Percentiles rank a stretch among this genome's conserved stretches.
These are phyloP conservation scores for Pythium dissotocum DNA, from an alignment of 352 stramenopile genomes.

Conservation along the genomic window DNA sequence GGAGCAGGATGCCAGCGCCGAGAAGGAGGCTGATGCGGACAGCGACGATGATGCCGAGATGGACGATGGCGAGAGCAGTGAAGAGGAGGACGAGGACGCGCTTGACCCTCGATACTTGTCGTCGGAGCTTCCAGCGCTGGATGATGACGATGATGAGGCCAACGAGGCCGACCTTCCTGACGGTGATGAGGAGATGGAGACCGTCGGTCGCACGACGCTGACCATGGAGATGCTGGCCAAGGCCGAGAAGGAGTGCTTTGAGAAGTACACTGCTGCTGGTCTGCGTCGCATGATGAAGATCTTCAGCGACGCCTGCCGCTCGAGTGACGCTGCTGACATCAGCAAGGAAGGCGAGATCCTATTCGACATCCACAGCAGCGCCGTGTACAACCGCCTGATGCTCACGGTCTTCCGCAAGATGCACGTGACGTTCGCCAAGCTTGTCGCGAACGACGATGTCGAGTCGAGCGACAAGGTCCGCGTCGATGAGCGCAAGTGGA, in stretches of 20 bases:
- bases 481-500: constrained; percentile 81
- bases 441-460: constrained; percentile 56
- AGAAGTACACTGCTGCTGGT: constrained; percentile 82
- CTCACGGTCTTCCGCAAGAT: constrained; percentile 90
- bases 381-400: constrained; percentile 96
- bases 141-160: constrained; percentile 32
- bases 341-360: constrained; percentile 74
- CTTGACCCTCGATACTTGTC: constrained; percentile 81
- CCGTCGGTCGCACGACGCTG: constrained; percentile 59
- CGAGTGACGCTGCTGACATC: constrained; percentile 82
- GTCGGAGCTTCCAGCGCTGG: constrained; percentile 31
- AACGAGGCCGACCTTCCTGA: constrained; percentile 24
- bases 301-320: constrained; percentile 94
- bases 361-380: constrained; percentile 92
- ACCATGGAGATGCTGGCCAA: constrained; percentile 75
- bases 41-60: constrained; percentile 36
- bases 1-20: constrained; percentile 28
- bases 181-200: constrained; percentile 22
- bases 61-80: constrained; percentile 66
- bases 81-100: constrained; percentile 83
- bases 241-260: constrained; percentile 91
- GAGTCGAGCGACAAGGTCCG: constrained; percentile 41
- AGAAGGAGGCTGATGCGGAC: constrained; percentile 22
- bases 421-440: constrained; percentile 83
- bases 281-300: constrained; percentile 92